Percentiles rank a stretch among this genome's conserved stretches.
These are phyloP conservation scores for Xylaria sp. DNA, from an alignment of 2,329 filamentous ascomycete genomes.

Conservation along the genomic window DNA sequence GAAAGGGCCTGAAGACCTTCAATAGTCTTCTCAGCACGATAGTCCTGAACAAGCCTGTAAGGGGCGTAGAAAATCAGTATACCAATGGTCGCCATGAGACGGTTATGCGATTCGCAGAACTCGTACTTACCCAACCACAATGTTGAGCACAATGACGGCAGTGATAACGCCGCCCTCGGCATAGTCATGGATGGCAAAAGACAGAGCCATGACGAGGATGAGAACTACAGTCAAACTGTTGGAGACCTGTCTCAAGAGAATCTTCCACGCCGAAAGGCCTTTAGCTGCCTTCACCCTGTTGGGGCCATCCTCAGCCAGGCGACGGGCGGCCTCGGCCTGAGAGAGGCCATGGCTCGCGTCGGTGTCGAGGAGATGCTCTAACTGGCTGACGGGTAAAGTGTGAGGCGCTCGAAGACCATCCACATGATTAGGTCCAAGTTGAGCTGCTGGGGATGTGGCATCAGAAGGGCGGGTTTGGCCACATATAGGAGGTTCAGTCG, in stretches of 20 bases:
- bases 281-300: constrained; percentile 79
- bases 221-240: constrained; percentile 82
- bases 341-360: constrained; percentile 69
- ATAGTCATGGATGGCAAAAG: constrained; percentile 73
- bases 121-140: constrained; percentile 69
- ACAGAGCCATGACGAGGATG: constrained; percentile 77
- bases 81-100: constrained; percentile 10
- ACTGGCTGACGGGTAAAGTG: constrained; percentile 45
- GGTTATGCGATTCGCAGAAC: neutral
- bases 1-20: constrained; percentile 69
- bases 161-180: constrained; percentile 72
- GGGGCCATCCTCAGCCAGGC: constrained; percentile 72
- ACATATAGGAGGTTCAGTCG: constrained; percentile 53
- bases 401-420: constrained; percentile 44
- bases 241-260: constrained; percentile 80
- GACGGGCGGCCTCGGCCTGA: constrained; percentile 70
- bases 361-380: constrained; percentile 55
- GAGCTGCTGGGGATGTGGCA: constrained; percentile 38
- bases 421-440: constrained; percentile 7
- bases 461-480: constrained; percentile 40
- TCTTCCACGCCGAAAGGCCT: constrained; percentile 78
- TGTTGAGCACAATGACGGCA: constrained; percentile 74
- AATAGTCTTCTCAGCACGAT: constrained; percentile 70
- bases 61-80: constrained; percentile 30
- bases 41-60: constrained; percentile 67